Conservation (phyloP, 331 rosid genomes). For the Quercus tomentella region DNA sequence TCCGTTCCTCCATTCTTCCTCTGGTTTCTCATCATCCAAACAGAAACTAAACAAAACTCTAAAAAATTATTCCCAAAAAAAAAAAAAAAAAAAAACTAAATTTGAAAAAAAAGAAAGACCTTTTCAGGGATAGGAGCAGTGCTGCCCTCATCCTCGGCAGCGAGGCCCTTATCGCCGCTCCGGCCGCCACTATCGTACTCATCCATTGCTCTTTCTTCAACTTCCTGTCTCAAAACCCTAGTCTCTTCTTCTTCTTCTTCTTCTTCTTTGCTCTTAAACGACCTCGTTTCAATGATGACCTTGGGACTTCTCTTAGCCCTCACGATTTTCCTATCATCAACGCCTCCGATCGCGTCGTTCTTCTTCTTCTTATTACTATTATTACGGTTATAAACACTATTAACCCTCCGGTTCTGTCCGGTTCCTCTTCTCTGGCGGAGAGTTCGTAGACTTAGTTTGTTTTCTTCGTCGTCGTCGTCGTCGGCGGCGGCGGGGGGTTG, state of each 20-base stretch:
- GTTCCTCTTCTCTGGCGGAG: constrained; percentile 18
- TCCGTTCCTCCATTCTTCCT: not conserved
- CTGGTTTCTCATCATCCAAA: constrained; percentile 1
- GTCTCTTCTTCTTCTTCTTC: not conserved
- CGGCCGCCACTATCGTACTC: constrained; percentile 74
- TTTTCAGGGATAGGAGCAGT: constrained; percentile 83
- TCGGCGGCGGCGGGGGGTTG: not conserved
- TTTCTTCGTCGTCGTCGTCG: not conserved
- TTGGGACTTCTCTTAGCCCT: not conserved
- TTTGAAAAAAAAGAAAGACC: constrained; percentile 31
- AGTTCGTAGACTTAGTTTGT: constrained; percentile 12
- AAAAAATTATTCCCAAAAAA: not conserved
- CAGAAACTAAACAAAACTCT: not conserved
- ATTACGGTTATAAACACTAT: too few relatives aligned
- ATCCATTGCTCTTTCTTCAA: constrained; percentile 56
- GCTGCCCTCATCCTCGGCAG: constrained; percentile 65
- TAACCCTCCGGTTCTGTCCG: not conserved
- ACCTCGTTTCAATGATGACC: constrained; percentile 13
- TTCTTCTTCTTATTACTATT: constrained; percentile 9
- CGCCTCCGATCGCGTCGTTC: constrained; percentile 29
- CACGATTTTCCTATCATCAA: constrained; percentile 5
- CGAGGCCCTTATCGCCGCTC: constrained; percentile 65
- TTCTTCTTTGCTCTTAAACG: constrained; percentile 8
- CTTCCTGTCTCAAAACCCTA: constrained; percentile 30
- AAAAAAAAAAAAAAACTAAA: not conserved